A percentile compares a stretch with the other conserved stretches of the same genome.
These are phyloP conservation scores for Ambrosiella cleistominuta DNA, from an alignment of 2,329 filamentous ascomycete species.

Conservation along the genomic window DNA sequence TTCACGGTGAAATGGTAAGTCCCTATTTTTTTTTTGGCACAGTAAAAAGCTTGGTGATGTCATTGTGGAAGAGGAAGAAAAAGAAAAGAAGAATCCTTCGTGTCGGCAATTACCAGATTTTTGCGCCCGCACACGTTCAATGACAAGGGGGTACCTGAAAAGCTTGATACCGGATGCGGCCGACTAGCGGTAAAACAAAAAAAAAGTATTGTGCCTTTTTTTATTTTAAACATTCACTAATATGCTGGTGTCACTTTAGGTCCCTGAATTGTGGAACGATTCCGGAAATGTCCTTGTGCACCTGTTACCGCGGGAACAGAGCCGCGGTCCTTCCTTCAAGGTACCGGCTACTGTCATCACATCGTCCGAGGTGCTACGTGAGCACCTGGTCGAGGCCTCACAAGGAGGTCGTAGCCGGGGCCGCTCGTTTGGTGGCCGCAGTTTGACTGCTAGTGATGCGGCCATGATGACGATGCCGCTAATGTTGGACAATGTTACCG, in stretches of 20 bases:
- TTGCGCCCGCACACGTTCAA: background rate
- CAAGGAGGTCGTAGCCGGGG: slow-evolving; percentile 16
- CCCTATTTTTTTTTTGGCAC: background rate
- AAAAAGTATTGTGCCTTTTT: background rate
- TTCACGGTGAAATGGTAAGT: slow-evolving; percentile 37
- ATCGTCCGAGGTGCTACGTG: slow-evolving; percentile 35
- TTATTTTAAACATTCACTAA: slow-evolving; percentile 1
- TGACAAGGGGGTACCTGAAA: background rate
- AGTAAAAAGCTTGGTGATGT: background rate
- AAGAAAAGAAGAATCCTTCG: background rate
- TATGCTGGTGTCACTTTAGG: slow-evolving; percentile 22
- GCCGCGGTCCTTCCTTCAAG: slow-evolving; percentile 41
- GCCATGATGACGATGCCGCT: slow-evolving; percentile 18
- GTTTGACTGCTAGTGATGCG: slow-evolving; percentile 31
- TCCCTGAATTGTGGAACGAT: slow-evolving; percentile 50
- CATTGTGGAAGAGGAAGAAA: background rate
- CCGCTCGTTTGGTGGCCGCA: slow-evolving; percentile 31
- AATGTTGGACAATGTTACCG: slow-evolving; percentile 23
- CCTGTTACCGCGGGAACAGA: slow-evolving; percentile 33
- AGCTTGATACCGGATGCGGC: too few species aligned
- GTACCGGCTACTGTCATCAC: slow-evolving; percentile 36
- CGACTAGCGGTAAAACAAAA: background rate
- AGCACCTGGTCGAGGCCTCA: slow-evolving; percentile 24
- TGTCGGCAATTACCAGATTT: background rate
- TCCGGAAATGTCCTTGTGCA: slow-evolving; percentile 39